Evolutionary conservation across 192 early-diverging fungal species (phyloP).

Genomic region (Podila epigama): DNA sequence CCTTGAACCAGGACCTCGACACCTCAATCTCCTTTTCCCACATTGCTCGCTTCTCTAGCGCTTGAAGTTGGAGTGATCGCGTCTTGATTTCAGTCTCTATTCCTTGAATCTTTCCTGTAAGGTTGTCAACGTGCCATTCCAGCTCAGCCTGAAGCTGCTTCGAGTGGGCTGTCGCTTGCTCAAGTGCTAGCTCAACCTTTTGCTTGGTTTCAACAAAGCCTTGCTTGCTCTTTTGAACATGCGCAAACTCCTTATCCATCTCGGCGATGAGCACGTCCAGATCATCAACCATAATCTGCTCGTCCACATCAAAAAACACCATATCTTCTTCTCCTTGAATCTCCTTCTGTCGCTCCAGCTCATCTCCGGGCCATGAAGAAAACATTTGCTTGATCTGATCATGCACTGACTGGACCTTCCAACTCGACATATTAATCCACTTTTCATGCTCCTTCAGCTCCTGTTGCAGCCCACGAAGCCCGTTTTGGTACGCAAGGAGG

Average conservation of each 20-base stretch:
- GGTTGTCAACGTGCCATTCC: slow-evolving; percentile 20
- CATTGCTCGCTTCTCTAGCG: slow-evolving; percentile 25
- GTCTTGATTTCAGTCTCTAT: slow-evolving; percentile 35
- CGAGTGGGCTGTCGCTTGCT: slow-evolving; percentile 24
- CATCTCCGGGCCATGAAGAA: slow-evolving; percentile 42
- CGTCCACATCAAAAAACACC: slow-evolving; percentile 47
- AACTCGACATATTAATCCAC: slow-evolving; percentile 17
- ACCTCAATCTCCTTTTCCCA: slow-evolving; percentile 48
- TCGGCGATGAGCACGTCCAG: slow-evolving; percentile 37
- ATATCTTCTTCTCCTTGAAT: slow-evolving; percentile 16
- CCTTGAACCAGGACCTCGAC: slow-evolving; percentile 45
- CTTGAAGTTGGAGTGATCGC: slow-evolving; percentile 22
- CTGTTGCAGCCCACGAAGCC: slow-evolving; percentile 14
- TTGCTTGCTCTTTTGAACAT: slow-evolving; percentile 25
- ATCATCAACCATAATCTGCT: slow-evolving; percentile 39
- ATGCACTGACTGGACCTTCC: slow-evolving; percentile 27
- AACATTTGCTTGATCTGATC: slow-evolving; percentile 48
- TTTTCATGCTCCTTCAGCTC: slow-evolving; percentile 31
- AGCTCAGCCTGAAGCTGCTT: slow-evolving; percentile 37
- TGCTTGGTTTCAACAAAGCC: slow-evolving; percentile 9
- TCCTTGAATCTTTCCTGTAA: slow-evolving; percentile 18
- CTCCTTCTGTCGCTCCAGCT: slow-evolving; percentile 26
- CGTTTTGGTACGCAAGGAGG: slow-evolving; percentile 28
- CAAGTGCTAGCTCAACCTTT: slow-evolving; percentile 13
- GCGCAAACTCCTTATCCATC: slow-evolving; percentile 30